Conservation (phyloP, 1,284 basidiomycete genomes). For the Peniophora sp. region DNA sequence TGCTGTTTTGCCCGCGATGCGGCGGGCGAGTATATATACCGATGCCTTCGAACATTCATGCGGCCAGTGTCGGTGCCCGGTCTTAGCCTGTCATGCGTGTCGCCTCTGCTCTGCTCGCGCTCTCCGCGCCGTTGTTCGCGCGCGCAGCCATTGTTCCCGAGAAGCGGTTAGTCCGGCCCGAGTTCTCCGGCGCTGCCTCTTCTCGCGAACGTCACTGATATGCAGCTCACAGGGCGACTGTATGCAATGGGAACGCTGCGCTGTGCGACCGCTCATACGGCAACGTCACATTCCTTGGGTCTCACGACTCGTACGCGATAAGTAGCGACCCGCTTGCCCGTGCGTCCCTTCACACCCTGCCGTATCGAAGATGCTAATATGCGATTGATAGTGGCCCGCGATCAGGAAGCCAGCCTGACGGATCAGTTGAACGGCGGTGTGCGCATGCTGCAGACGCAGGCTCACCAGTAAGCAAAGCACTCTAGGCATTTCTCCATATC, state of each 20-base stretch:
- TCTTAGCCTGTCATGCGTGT: neutral
- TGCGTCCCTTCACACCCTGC: slow-evolving; percentile 19
- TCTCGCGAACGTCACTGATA: neutral
- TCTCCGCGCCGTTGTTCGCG: neutral
- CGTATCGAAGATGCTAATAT: neutral
- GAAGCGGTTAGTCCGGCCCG: neutral
- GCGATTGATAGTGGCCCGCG: slow-evolving; percentile 36
- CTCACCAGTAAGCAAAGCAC: slow-evolving; percentile 34
- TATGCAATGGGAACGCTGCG: slow-evolving; percentile 49
- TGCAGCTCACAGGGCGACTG: slow-evolving; percentile 7
- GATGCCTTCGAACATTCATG: too few relatives aligned
- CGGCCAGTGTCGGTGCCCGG: neutral
- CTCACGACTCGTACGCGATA: slow-evolving; percentile 66
- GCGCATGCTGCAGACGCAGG: slow-evolving; percentile 66
- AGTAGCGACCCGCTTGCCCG: slow-evolving; percentile 39
- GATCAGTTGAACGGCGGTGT: slow-evolving; percentile 61
- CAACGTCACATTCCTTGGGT: slow-evolving; percentile 53
- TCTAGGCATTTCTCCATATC: neutral
- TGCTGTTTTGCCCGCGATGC: neutral
- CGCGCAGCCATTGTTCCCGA: neutral
- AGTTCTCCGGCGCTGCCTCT: neutral
- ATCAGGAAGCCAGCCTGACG: slow-evolving; percentile 53
- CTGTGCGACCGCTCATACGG: slow-evolving; percentile 56
- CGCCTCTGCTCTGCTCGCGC: neutral
- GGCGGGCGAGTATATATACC: neutral